Evolutionary conservation across 2,329 filamentous ascomycete genomes (phyloP).

Genomic region (Fusarium floridanum): DNA sequence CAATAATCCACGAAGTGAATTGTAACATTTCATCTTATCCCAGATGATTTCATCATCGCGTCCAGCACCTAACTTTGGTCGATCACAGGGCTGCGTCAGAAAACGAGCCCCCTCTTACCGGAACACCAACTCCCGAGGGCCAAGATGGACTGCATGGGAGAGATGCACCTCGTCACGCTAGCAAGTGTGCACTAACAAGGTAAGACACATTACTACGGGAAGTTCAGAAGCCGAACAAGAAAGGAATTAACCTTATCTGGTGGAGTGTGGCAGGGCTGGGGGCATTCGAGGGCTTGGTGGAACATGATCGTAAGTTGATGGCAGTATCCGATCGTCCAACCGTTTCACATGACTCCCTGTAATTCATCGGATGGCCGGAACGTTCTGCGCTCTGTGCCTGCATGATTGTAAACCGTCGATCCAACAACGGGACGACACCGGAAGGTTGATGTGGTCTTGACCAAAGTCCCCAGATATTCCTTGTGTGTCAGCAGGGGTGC

Average conservation of each 20-base stretch:
- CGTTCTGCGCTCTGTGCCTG: background rate
- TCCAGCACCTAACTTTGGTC: background rate
- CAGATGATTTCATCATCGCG: background rate
- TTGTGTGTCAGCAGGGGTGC: background rate
- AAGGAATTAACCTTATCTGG: conserved; percentile 4
- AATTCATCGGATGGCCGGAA: conserved; percentile 5
- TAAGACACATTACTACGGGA: background rate
- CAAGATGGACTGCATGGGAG: background rate
- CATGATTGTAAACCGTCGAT: background rate
- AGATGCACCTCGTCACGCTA: background rate
- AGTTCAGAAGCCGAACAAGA: conserved; percentile 1
- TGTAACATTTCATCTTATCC: background rate
- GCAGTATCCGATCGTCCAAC: background rate
- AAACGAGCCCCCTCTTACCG: conserved; percentile 18
- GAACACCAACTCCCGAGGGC: conserved; percentile 15
- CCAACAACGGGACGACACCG: conserved; percentile 2
- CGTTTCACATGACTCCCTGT: background rate
- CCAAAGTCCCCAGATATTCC: background rate
- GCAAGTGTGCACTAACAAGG: background rate
- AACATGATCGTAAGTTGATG: conserved; percentile 1
- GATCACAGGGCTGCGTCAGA: conserved; percentile 15
- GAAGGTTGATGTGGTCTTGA: background rate
- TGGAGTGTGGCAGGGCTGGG: background rate
- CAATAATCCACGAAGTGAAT: background rate
- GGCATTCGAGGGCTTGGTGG: background rate